Conservation (phyloP, 768 basidiomycete species). For the Serendipita vermifera region DNA sequence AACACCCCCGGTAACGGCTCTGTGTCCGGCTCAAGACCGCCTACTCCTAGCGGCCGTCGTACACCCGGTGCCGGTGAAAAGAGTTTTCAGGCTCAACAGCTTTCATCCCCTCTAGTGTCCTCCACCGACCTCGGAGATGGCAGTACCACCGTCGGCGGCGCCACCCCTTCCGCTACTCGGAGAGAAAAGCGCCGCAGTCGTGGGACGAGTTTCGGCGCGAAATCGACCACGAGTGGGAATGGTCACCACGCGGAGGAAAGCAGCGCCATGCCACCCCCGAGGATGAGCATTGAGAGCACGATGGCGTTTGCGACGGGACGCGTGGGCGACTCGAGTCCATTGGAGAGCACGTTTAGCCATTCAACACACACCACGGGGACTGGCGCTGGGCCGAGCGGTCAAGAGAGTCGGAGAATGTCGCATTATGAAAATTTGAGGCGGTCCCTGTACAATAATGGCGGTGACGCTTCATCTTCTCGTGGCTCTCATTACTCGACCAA, state of each 20-base stretch:
- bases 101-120: not conserved
- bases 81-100: not conserved
- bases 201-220: not conserved
- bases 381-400: not conserved
- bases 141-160: not conserved
- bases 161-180: not conserved
- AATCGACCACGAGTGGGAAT: not conserved
- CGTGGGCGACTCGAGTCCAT: not conserved
- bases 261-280: too few species aligned
- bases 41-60: not conserved
- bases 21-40: not conserved
- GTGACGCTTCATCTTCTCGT: not conserved
- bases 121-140: not conserved
- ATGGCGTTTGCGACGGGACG: not conserved
- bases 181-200: not conserved
- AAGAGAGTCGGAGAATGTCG: not conserved
- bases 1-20: too few species aligned
- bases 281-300: not conserved
- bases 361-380: not conserved
- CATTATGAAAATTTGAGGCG: not conserved
- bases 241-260: too few species aligned
- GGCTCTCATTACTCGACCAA: not conserved
- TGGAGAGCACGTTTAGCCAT: conserved; percentile 4
- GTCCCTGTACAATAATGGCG: not conserved
- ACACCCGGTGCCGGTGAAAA: not conserved